A percentile compares a stretch with the other conserved stretches of the same genome.
phyloP scores from a whole-genome alignment of 1,284 basidiomycete genomes.

The Trichosporon ovoides region DNA sequence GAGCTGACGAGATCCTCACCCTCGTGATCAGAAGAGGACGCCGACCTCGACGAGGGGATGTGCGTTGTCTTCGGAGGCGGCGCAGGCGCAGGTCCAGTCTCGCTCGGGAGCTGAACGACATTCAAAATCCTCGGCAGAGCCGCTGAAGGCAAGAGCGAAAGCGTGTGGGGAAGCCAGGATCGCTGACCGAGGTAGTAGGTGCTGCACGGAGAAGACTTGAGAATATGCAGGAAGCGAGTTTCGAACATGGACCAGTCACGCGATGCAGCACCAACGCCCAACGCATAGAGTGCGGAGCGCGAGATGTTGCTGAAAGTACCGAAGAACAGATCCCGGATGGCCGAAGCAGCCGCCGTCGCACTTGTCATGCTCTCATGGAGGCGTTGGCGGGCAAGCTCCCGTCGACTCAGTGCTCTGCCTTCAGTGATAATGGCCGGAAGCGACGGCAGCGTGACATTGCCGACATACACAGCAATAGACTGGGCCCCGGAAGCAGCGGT shows the following conservation, averaged over 20 bases:
- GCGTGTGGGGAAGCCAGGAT: slow-evolving; percentile 27
- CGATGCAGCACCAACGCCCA: slow-evolving; percentile 31
- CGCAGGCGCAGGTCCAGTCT: slow-evolving; percentile 28
- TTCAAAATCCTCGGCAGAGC: slow-evolving; percentile 26
- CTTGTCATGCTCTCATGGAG: slow-evolving; percentile 21
- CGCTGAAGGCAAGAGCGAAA: slow-evolving; percentile 24
- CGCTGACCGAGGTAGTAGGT: slow-evolving; percentile 32
- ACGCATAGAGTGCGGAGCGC: slow-evolving; percentile 15
- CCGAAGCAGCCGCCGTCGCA: slow-evolving; percentile 23
- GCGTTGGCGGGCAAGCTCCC: slow-evolving; percentile 31
- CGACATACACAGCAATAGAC: slow-evolving; percentile 38
- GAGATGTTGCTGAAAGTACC: slow-evolving; percentile 15
- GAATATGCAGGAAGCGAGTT: slow-evolving; percentile 25
- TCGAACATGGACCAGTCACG: slow-evolving; percentile 37
- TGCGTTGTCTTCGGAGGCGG: slow-evolving; percentile 16
- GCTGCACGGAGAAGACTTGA: slow-evolving; percentile 23
- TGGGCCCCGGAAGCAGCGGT: slow-evolving; percentile 26
- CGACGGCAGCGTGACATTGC: slow-evolving; percentile 35
- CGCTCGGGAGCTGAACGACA: slow-evolving; percentile 28
- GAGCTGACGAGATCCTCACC: slow-evolving; percentile 39
- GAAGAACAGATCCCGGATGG: slow-evolving; percentile 32
- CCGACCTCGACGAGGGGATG: neutral
- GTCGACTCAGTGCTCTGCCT: slow-evolving; percentile 25
- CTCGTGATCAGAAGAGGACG: slow-evolving; percentile 34
- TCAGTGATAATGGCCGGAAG: slow-evolving; percentile 35